These are phyloP conservation scores for Vaccinium macrocarpon DNA, from an alignment of 148 eudicot species.

Conservation along the genomic window DNA sequence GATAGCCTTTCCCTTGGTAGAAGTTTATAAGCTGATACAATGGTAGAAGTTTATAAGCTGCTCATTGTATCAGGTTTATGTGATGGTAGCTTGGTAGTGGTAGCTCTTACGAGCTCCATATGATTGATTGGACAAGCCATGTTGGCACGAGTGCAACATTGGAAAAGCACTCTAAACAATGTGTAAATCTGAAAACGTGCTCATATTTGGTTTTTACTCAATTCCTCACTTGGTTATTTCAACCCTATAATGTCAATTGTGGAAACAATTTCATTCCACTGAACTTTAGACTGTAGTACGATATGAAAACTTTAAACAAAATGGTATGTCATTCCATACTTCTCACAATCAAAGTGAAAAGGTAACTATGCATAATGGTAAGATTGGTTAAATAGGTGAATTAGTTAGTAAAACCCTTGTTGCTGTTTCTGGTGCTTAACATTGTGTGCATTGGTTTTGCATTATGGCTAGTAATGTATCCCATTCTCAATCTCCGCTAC, in stretches of 20 bases:
- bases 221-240: not conserved
- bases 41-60: not conserved
- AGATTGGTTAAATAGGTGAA: not conserved
- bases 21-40: not conserved
- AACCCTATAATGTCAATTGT: not conserved
- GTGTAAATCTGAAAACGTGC: not conserved
- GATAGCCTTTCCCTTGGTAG: not conserved
- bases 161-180: not conserved
- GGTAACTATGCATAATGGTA: not conserved
- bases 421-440: slow-evolving; percentile 17
- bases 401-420: not conserved
- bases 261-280: not conserved
- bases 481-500: slow-evolving; percentile 80
- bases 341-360: slow-evolving; percentile 1
- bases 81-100: not conserved
- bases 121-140: not conserved
- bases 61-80: not conserved
- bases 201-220: not conserved
- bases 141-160: not conserved
- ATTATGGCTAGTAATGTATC: slow-evolving; percentile 83
- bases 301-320: not conserved
- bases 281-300: not conserved
- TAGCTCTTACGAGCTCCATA: not conserved
- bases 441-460: slow-evolving; percentile 21
- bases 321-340: not conserved